Base-by-base conservation (phyloP, 106 monocot genomes). In the Apostasia ramifera region DNA sequence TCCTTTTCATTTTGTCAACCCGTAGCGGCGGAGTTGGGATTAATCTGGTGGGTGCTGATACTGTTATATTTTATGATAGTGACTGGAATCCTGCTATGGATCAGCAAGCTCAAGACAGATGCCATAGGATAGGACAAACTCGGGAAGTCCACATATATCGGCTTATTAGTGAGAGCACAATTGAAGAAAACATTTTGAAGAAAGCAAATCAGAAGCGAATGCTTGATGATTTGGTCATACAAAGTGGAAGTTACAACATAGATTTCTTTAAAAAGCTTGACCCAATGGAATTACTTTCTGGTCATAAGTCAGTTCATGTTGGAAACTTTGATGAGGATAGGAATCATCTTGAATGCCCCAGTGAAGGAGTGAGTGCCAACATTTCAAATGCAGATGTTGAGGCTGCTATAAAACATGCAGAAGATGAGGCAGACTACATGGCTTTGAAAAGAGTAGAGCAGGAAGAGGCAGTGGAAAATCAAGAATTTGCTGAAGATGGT, bases 11-110 rank as follows among this genome's bases (percentile, higher is more conserved):
- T 68, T 81, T 98, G 51, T 98, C 98, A 46, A 98, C 98, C 55
- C 89, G 98, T 14, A 98, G 98, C 63, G 98, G 98, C 72, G 98
- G 98, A 66, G 98, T 98, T 12, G 98, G 98, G 53, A 98, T 98
- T 72, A 98, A 98, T 75, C 78, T 98, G 59, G 93, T 98, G 26
- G 98, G 98, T 7, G 98, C 98, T 66, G 98, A 98, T 66, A 98
- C 98, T 74, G 98, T 98, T 7, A 98, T 98, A 44, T 98, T 98
- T 70, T 98, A 98, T 78, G 98, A 98, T 52, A 98, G 98, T 80
- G 98, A 98, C 66, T 98, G 98, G 98, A 98, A 98, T 73, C 98
- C 98, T 57, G 98, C 98, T 53, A 98, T 98, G 98, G 98, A 98
- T 68, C 92, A 98, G 70, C 98, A 98, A 84, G 98, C 98, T 57